Base-by-base conservation (phyloP, 345 rosid species). In the Euclidium syriacum region DNA sequence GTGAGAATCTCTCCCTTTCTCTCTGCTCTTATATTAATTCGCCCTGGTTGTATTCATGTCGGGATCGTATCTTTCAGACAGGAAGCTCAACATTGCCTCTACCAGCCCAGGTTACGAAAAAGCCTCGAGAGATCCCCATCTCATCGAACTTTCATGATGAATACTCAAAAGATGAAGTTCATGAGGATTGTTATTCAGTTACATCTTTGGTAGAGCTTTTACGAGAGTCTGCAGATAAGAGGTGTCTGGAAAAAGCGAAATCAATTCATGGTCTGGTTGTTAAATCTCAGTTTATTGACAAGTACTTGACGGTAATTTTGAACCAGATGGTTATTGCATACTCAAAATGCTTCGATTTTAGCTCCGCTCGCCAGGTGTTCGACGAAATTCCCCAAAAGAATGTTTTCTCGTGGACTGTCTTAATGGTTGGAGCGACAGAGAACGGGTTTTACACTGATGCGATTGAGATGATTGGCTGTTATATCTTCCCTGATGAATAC, bases 321-420 rank as follows among this genome's bases (percentile, higher is more conserved):
- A 75, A 77, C 48, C 81, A 73, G 19, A 24, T 69, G 23, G 72
- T 65, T 24, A 40, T 65, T 52, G 58, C 73, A 0, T 75, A 72
- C 53, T 75, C 80, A 0, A 80, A 72, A 71, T 59, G 74, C 68
- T 69, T 67, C 2, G 72, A 72, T 58, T 75, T 75, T 58, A 48
- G 4, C 22, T 41, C 76, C 25, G 78, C 81, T 55, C 38, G 52
- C 46, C 52, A 30, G 32, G 57, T 80, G 39, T 77, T 77, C 48
- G 76, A 77, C 46, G 73, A 70, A 68, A 75, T 80, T 74, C 62
- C 74, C 9, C 34, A 58, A 2, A 75, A 72, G 48, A 80, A 68
- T 49, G 67, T 64, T 34, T 75, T 80, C 68, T 77, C 84, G 3
- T 80, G 84, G 81, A 77, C 77, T 17, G 77, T 72, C 3, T 68